Base-by-base conservation (phyloP, 768 basidiomycete genomes). In the Lactarius quietus region DNA sequence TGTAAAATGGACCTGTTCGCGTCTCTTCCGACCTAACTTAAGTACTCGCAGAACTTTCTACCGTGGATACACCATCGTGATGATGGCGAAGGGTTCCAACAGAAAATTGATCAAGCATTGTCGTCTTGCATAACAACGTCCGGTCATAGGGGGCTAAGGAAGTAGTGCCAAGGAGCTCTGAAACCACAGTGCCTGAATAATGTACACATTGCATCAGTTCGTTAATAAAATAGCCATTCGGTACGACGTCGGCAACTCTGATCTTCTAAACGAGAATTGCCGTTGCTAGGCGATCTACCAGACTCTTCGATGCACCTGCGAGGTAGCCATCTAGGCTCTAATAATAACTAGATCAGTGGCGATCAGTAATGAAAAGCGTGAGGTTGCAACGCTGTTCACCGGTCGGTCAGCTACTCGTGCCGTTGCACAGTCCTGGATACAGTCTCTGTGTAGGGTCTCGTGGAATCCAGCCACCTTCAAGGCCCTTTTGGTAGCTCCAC, bases 401-500 rank as follows among this genome's bases (percentile, higher is more conserved):
- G 28, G 54, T 12, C 29, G 28, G 54, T 55, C 54, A 55, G 33
- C 31, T 62, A 33, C 52, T 54, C 31, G 29, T 36, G 45, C 58
- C 31, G 14, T 41, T 73, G 73, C 89, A 91, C 51, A 89, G 79
- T 68, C 84, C 76, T 14, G 87, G 88, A 72, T 87, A 89, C 69
- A 81, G 71, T 66, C 86, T 79, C 67, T 89, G 74, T n/a, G 84
- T 82, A 6, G 88, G 87, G 72, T 90, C 81, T 64, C 81, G 79
- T 17, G 90, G 88, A 67, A 91, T 90, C 89, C 88, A 92, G 59
- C 89, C 90, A 38, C 86, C 87, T 73, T 86, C 80, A 15, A 91
- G 73, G 5, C 90, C 89, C 69, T 81, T 84, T 75, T 85, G 82
- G 72, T 92, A 92, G 70, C 86, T 88, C 88, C 86, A 90, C 67